Conservation (phyloP, 2,329 filamentous ascomycete genomes). For the Lomentospora prolificans region DNA sequence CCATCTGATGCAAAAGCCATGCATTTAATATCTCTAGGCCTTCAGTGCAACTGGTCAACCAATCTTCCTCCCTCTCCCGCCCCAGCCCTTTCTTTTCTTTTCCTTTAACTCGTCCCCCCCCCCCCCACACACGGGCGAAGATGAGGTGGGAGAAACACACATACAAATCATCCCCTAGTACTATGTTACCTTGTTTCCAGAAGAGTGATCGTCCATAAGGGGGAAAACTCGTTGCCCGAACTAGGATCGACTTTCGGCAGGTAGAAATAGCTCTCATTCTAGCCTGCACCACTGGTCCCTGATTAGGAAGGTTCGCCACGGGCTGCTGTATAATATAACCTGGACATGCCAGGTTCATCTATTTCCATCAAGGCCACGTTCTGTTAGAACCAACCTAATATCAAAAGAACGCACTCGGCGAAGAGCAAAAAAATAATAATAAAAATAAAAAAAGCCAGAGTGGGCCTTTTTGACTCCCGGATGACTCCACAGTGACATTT, state of each 20-base stretch:
- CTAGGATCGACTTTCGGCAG: neutral
- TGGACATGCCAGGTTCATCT: too few relatives aligned
- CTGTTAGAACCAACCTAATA: too few relatives aligned
- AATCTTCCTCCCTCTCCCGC: neutral
- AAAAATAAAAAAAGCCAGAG: too few relatives aligned
- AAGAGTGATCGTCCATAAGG: neutral
- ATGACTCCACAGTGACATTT: slow-evolving; percentile 4
- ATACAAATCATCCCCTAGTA: neutral
- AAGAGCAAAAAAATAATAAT: too few relatives aligned
- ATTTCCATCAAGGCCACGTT: neutral
- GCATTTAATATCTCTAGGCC: neutral
- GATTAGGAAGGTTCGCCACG: neutral
- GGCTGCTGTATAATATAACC: neutral
- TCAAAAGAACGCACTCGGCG: too few relatives aligned
- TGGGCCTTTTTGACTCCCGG: too few relatives aligned
- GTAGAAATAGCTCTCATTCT: neutral
- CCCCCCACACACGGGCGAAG: neutral
- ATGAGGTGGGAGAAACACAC: neutral
- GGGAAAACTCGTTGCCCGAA: neutral
- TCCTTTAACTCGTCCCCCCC: neutral
- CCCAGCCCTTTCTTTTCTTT: neutral
- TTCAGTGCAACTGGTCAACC: neutral
- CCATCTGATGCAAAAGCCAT: neutral
- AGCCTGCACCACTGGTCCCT: neutral
- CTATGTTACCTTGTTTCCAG: neutral